A percentile compares a stretch with the other conserved stretches of the same genome.
Evolutionary conservation across 2,329 filamentous ascomycete species (phyloP).

Genomic region (Samsoniella hepiali): DNA sequence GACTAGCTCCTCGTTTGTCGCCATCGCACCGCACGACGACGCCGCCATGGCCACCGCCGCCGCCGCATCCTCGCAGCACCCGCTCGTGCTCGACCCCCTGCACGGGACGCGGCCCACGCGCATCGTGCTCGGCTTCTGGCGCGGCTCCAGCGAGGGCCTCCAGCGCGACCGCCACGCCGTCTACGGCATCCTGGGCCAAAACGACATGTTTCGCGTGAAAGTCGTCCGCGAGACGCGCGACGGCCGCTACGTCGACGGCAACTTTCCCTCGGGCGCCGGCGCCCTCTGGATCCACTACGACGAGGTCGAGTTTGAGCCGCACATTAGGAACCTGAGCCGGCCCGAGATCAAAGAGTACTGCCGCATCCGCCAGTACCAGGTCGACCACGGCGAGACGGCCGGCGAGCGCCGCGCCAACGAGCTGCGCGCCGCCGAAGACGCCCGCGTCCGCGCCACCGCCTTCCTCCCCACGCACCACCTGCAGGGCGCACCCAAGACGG

Average conservation of each 20-base stretch:
- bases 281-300: constrained; percentile 62
- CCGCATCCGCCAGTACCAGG: constrained; percentile 56
- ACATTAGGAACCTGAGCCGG: constrained; percentile 49
- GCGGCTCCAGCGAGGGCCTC: constrained; percentile 46
- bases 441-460: constrained; percentile 41
- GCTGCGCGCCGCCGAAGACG: constrained; percentile 48
- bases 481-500: constrained; percentile 21
- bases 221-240: constrained; percentile 58
- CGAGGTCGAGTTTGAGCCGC: constrained; percentile 56
- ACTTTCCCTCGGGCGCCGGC: constrained; percentile 58
- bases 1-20: constrained; percentile 23
- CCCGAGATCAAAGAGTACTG: constrained; percentile 62
- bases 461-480: constrained; percentile 18
- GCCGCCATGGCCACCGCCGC: constrained; percentile 8
- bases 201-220: constrained; percentile 64
- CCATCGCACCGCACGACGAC: constrained; percentile 10
- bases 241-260: constrained; percentile 55
- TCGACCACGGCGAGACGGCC: constrained; percentile 50
- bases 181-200: constrained; percentile 58
- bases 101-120: constrained; percentile 54
- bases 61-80: background rate
- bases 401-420: constrained; percentile 51
- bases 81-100: constrained; percentile 38
- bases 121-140: constrained; percentile 59
- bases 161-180: constrained; percentile 57